Conservation (phyloP, 805 yeast species). For the Barnettozyma vustinii region DNA sequence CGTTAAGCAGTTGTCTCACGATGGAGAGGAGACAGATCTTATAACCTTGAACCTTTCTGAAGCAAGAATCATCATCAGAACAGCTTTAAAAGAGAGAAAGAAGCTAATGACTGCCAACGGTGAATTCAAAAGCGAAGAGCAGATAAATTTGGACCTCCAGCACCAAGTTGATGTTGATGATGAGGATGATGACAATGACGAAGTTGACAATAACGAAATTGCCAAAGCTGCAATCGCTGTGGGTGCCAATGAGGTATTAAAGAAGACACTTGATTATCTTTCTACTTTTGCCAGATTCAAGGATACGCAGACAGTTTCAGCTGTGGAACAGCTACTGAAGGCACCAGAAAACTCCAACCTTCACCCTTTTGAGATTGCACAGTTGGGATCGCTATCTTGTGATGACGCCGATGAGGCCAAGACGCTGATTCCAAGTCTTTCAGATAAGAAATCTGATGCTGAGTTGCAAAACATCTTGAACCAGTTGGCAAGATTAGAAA, state of each 20-base stretch:
- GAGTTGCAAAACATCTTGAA: slow-evolving; percentile 84
- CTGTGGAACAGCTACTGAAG: slow-evolving; percentile 82
- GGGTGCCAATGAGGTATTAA: slow-evolving; percentile 80
- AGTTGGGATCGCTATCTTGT: slow-evolving; percentile 80
- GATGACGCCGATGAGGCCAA: slow-evolving; percentile 97
- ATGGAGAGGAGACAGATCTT: slow-evolving; percentile 70
- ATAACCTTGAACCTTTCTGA: slow-evolving; percentile 86
- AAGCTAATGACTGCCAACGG: slow-evolving; percentile 43
- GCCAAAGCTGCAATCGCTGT: slow-evolving; percentile 51
- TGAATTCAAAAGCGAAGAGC: slow-evolving; percentile 29
- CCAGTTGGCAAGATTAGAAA: slow-evolving; percentile 69
- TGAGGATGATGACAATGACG: slow-evolving; percentile 25
- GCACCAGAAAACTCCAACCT: slow-evolving; percentile 66
- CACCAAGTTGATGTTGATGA: slow-evolving; percentile 25
- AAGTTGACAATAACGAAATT: slow-evolving; percentile 29
- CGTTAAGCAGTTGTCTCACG: slow-evolving; percentile 70
- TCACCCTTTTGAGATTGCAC: slow-evolving; percentile 96
- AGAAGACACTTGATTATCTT: slow-evolving; percentile 85
- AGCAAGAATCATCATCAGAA: slow-evolving; percentile 83
- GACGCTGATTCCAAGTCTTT: slow-evolving; percentile 84
- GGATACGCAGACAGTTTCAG: slow-evolving; percentile 87
- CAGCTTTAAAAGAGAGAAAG: slow-evolving; percentile 75
- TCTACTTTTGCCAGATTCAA: slow-evolving; percentile 84
- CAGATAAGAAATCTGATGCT: slow-evolving; percentile 74
- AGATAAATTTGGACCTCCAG: slow-evolving; percentile 10